phyloP scores from a whole-genome alignment of 225 moss, liverwort and hornwort species.

The Neckera pumila region DNA sequence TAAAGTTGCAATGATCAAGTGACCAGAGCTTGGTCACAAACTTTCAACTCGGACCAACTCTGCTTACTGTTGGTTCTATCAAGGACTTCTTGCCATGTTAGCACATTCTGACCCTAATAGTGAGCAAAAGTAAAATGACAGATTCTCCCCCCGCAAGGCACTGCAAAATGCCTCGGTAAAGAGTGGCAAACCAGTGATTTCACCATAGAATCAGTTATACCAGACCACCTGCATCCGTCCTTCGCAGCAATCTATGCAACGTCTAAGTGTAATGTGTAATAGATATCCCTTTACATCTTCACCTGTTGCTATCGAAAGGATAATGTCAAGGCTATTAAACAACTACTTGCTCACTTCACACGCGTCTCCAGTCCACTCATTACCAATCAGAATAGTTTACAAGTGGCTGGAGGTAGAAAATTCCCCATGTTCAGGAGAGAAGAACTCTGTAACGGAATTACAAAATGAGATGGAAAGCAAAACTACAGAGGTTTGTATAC shows the following conservation, averaged over 20 bases:
- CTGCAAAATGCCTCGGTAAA: not conserved
- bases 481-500: not conserved
- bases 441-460: not conserved
- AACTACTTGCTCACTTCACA: constrained; percentile 1
- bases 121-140: not conserved
- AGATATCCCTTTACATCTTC: not conserved
- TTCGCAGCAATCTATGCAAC: not conserved
- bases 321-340: not conserved
- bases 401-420: not conserved
- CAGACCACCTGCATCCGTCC: not conserved
- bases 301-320: not conserved
- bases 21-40: not conserved
- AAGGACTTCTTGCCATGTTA: not conserved
- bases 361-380: constrained; percentile 5
- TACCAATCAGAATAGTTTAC: not conserved
- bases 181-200: not conserved
- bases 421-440: not conserved
- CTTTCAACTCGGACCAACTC: not conserved
- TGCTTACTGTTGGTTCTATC: not conserved
- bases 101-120: not conserved
- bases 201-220: not conserved
- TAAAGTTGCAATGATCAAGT: not conserved
- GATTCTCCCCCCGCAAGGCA: not conserved
- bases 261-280: not conserved
- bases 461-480: not conserved